A percentile compares a stretch with the other conserved stretches of the same genome.
These are phyloP conservation scores for Phytophthora capsici DNA, from an alignment of 352 stramenopile genomes.

Conservation along the genomic window DNA sequence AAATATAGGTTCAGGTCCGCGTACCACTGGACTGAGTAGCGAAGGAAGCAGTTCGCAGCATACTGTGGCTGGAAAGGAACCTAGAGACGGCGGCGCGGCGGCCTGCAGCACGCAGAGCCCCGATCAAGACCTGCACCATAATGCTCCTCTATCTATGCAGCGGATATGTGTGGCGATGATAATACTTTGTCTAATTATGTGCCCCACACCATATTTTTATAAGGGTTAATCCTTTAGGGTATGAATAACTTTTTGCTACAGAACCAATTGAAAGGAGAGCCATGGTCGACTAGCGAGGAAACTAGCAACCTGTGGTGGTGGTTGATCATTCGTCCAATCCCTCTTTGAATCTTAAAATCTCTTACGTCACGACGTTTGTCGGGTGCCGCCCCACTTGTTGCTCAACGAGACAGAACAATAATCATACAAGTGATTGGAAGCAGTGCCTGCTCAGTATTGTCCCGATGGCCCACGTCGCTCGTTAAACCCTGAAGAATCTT, in stretches of 20 bases:
- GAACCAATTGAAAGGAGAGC: no score
- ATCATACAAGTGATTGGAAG: conserved; percentile 42
- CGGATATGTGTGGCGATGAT: conserved; percentile 29
- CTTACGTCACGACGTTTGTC: conserved; percentile 3
- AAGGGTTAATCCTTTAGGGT: no score
- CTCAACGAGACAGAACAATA: conserved; percentile 14
- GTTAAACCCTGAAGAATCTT: neutral
- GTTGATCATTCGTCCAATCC: conserved; percentile 9
- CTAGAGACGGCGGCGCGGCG: conserved; percentile 20
- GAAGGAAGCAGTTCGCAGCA: conserved; percentile 36
- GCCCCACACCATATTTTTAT: neutral
- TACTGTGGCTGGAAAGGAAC: conserved; percentile 27
- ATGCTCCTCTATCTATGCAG: conserved; percentile 12
- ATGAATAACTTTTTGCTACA: no score
- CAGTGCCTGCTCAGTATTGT: conserved; percentile 10
- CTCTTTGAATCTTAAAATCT: conserved; percentile 17
- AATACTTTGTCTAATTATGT: neutral
- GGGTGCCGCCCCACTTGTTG: neutral
- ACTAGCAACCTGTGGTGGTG: neutral
- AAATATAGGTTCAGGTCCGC: neutral
- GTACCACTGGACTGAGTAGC: conserved; percentile 73
- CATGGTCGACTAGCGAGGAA: no score
- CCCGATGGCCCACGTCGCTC: neutral
- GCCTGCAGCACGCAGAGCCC: conserved; percentile 43
- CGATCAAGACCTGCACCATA: conserved; percentile 62